Conservation (phyloP, 2,329 filamentous ascomycete genomes). For the Monilinia laxa region DNA sequence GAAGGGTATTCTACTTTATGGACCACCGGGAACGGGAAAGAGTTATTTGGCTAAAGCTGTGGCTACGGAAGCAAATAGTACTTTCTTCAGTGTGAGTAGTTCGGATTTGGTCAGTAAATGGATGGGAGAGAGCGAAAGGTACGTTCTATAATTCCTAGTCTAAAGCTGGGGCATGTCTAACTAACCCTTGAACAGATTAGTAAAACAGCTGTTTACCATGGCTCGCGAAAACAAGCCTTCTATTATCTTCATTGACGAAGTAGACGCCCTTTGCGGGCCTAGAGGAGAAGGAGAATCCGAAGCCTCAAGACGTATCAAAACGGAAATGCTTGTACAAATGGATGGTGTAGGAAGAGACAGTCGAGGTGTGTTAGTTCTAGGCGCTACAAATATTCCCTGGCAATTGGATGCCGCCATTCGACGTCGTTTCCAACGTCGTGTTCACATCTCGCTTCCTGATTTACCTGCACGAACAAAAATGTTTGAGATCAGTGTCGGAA, state of each 20-base stretch:
- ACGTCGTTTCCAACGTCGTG: conserved; percentile 90
- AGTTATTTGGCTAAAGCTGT: conserved; percentile 97
- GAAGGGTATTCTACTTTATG: conserved; percentile 97
- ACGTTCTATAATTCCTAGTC: conserved; percentile 35
- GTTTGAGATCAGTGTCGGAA: conserved; percentile 84
- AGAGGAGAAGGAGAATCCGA: conserved; percentile 94
- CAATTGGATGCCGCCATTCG: conserved; percentile 95
- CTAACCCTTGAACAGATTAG: conserved; percentile 51
- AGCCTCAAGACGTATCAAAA: conserved; percentile 96
- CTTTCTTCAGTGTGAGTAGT: conserved; percentile 97
- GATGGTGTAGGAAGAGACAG: conserved; percentile 97
- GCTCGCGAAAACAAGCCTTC: conserved; percentile 96
- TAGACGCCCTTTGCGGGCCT: conserved; percentile 93
- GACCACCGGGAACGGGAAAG: conserved; percentile 95
- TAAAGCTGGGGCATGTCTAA: conserved; percentile 19
- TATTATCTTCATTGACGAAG: conserved; percentile 98
- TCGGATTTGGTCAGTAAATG: conserved; percentile 97
- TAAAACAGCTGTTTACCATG: conserved; percentile 97
- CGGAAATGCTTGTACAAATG: conserved; percentile 97
- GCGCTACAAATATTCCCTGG: conserved; percentile 98
- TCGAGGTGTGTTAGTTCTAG: conserved; percentile 88
- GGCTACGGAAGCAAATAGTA: conserved; percentile 96
- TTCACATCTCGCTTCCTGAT: conserved; percentile 93
- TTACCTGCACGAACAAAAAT: conserved; percentile 79
- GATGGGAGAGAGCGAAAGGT: conserved; percentile 99